phyloP scores from a whole-genome alignment of 805 yeast genomes.

The Pichia insulana region DNA sequence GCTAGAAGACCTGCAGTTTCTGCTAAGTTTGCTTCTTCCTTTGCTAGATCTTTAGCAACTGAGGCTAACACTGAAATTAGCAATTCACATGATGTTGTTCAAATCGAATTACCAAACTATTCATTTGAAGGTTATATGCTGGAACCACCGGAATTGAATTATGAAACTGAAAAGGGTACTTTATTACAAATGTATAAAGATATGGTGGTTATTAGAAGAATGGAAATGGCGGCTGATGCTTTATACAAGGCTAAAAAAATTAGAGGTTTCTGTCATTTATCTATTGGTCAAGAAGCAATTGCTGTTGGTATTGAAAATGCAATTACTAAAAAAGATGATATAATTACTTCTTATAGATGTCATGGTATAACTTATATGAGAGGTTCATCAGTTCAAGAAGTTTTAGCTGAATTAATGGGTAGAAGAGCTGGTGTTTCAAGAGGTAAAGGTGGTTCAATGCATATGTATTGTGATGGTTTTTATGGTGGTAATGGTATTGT shows the following conservation, averaged over 20 bases:
- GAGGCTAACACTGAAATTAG: conserved; percentile 14
- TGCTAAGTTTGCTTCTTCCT: conserved; percentile 4
- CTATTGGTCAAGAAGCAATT: conserved; percentile 97
- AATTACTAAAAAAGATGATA: conserved; percentile 72
- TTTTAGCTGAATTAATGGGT: conserved; percentile 95
- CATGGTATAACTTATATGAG: conserved; percentile 97
- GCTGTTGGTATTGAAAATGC: conserved; percentile 98
- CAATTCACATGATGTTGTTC: conserved; percentile 21
- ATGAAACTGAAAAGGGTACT: conserved; percentile 72
- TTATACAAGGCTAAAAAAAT: conserved; percentile 96
- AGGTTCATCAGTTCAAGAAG: conserved; percentile 85
- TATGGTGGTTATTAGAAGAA: conserved; percentile 87
- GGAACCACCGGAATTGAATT: conserved; percentile 59
- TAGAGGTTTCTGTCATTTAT: conserved; percentile 97
- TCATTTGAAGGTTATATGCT: conserved; percentile 83
- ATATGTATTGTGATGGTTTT: conserved; percentile 91
- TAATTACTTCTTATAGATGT: conserved; percentile 96
- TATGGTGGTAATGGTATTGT: conserved; percentile 99
- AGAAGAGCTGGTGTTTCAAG: conserved; percentile 88
- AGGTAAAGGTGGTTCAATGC: conserved; percentile 99
- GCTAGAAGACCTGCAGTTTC: conserved; percentile 6
- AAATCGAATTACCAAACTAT: conserved; percentile 61
- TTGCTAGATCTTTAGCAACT: conserved; percentile 23
- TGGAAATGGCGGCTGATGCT: conserved; percentile 99
- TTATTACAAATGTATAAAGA: conserved; percentile 92